Percentiles rank a stretch among this genome's conserved stretches.
phyloP scores from a whole-genome alignment of 768 basidiomycete genomes.

The Suillus americanus region DNA sequence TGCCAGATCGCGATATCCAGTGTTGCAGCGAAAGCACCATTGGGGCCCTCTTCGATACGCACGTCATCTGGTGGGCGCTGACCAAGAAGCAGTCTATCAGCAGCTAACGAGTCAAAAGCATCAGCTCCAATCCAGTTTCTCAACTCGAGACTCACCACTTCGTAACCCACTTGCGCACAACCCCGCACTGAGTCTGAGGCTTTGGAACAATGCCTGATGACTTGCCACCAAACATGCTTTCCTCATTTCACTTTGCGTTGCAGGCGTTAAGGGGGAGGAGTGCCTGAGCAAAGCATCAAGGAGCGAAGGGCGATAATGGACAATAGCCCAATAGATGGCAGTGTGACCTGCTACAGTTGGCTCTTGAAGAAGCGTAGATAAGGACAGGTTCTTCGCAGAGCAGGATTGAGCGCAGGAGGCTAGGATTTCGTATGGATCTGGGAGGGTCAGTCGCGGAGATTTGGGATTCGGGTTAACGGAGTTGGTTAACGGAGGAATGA shows the following conservation, averaged over 20 bases:
- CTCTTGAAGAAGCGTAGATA: slow-evolving; percentile 29
- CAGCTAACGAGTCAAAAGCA: slow-evolving; percentile 14
- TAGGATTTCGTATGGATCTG: slow-evolving; percentile 39
- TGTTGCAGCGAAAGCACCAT: slow-evolving; percentile 49
- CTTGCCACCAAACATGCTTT: slow-evolving; percentile 54
- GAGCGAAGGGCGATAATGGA: slow-evolving; percentile 37
- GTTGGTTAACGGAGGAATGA: slow-evolving; percentile 19
- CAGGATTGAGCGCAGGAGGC: slow-evolving; percentile 64
- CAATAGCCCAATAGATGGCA: slow-evolving; percentile 31
- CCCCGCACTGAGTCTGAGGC: slow-evolving; percentile 20
- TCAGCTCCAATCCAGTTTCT: not conserved
- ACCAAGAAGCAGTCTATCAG: slow-evolving; percentile 46
- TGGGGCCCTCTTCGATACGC: slow-evolving; percentile 45
- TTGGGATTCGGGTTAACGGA: slow-evolving; percentile 4
- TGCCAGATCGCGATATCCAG: slow-evolving; percentile 62
- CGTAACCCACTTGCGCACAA: slow-evolving; percentile 21
- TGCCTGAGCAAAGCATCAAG: slow-evolving; percentile 54
- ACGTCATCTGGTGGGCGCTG: slow-evolving; percentile 51
- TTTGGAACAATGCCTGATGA: slow-evolving; percentile 29
- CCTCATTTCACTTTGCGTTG: slow-evolving; percentile 60
- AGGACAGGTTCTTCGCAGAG: slow-evolving; percentile 44
- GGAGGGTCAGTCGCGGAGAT: not conserved
- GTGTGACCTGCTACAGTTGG: slow-evolving; percentile 22
- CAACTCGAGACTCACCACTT: slow-evolving; percentile 14
- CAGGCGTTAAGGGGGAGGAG: slow-evolving; percentile 39